Base-by-base conservation (phyloP, 2,329 filamentous ascomycete genomes). In the Domatiomyces globalis region DNA sequence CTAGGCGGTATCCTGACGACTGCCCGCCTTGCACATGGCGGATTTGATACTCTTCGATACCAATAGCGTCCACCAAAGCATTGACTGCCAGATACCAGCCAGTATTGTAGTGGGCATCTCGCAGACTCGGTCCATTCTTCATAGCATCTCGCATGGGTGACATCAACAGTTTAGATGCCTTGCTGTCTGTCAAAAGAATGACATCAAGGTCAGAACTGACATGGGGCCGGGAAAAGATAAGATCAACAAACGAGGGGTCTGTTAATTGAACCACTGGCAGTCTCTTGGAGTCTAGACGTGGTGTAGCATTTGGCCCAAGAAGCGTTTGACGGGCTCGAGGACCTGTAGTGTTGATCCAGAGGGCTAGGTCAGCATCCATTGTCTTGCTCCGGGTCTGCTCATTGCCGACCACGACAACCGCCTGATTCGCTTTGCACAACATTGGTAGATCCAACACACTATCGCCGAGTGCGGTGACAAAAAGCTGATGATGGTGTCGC, bases 401-500 rank as follows among this genome's bases (percentile, higher is more conserved):
- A 0, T 74, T 63, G 0, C 77, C 76, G 2, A 79, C 75, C 0
- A 83, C 71, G 3, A 84, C 68, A 39, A 80, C 61, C 0, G 78
- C 74, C 51, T 73, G 53, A 56, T 82, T 63, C 0, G 80, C 79
- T 33, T 64, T 57, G 2, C 54, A 56, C 10, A 83, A 56, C 80
- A 84, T 84, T 0, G 66, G 62, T 17, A 83, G 42, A 56, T 83
- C 80, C 5, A 81, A 54, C 0, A 69, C 68, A 56, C 79, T 78
- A 57, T 82, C 78, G n/a, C 79, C 79, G 56, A 83, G 78, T 0
- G 76, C 79, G 61, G 67, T 73, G 17, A 81, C 73, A 42, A 69
- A 62, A 25, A 69, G 45, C 0, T 63, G 2, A 43, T 71, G 55
- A 0, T 17, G 17, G 0, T 66, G 22, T 49, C 63, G 65, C 18